These are phyloP conservation scores for Periconia sp. DNA, from an alignment of 2,329 filamentous ascomycete genomes.

Conservation along the genomic window DNA sequence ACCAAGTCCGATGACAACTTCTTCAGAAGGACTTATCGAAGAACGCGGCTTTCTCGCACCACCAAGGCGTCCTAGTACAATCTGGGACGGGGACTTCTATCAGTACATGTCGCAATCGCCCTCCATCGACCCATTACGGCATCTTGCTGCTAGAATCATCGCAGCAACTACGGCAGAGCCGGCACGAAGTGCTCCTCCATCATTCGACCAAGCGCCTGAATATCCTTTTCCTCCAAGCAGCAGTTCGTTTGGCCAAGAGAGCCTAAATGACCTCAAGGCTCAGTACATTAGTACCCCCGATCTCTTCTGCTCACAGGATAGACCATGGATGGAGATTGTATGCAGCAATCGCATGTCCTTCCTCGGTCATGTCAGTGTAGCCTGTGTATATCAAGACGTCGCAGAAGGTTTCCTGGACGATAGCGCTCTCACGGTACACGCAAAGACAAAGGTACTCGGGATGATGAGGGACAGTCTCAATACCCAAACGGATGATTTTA, in stretches of 20 bases:
- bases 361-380: conserved; percentile 40
- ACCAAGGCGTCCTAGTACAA: conserved; percentile 14
- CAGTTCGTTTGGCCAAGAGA: conserved; percentile 13
- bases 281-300: conserved; percentile 28
- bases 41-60: conserved; percentile 17
- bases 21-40: conserved; percentile 20
- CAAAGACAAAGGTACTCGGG: conserved; percentile 36
- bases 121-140: conserved; percentile 22
- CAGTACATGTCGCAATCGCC: conserved; percentile 25
- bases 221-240: conserved; percentile 28
- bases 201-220: conserved; percentile 24
- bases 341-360: conserved; percentile 38
- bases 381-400: conserved; percentile 41
- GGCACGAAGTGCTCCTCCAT: conserved; percentile 28
- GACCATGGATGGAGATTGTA: conserved; percentile 34
- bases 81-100: conserved; percentile 25
- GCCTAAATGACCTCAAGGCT: conserved; percentile 26
- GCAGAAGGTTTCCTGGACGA: conserved; percentile 34
- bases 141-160: conserved; percentile 32
- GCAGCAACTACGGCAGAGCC: conserved; percentile 25
- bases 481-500: conserved; percentile 32
- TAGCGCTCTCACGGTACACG: conserved; percentile 36
- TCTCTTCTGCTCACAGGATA: conserved; percentile 28
- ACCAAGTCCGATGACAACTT: conserved; percentile 25
- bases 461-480: conserved; percentile 33